Evolutionary conservation across 441 rosid genomes (phyloP), one percentile per base, ranked within the genome.

Genomic region (Arabidopsis hybrid): DNA sequence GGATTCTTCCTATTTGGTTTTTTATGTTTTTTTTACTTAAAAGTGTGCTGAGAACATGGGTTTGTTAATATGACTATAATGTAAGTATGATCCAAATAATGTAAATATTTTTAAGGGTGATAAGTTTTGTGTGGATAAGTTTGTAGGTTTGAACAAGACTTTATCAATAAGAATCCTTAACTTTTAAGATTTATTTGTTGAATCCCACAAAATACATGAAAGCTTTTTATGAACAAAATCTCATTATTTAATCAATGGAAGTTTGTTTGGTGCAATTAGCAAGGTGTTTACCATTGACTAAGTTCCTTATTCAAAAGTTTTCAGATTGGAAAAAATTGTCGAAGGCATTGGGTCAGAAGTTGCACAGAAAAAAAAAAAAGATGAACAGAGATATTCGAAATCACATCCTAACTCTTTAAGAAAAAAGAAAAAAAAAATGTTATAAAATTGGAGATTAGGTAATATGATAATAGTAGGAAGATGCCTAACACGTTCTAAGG

Each of bases 21-120:
- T 56, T 2, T 26, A 57, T 69, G 65, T 46, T 45, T 61, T 7
- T 76, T 56, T 32, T 40, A 76, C 61, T 55, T 18, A 38, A 69
- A 57, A 70, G 61, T 57, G 35, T 70, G 71, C 6, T 70, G 36
- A 36, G 60, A 62, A 75, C 75, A 69, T 76, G 79, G 76, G 36
- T 36, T 69, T 39, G 56, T 69, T 56, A 62, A 32, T 51, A 43
- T 53, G 16, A 26, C 26, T 21, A 21, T 21, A 21, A 34, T 59
- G 5, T 21, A 18, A 6, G 3, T 32, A 51, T 21, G 31, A 31
- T 47, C 29, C 56, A 62, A 7, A 42, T 61, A 60, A 75, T 68
- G 12, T n/a, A n/a, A n/a, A n/a, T n/a, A n/a, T n/a, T n/a, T n/a
- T n/a, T n/a, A n/a, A n/a, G n/a, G n/a, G n/a, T n/a, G n/a, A n/a